Evolutionary conservation across 176 grass and related monocot genomes (phyloP).

Genomic region (Bromus sterilis): DNA sequence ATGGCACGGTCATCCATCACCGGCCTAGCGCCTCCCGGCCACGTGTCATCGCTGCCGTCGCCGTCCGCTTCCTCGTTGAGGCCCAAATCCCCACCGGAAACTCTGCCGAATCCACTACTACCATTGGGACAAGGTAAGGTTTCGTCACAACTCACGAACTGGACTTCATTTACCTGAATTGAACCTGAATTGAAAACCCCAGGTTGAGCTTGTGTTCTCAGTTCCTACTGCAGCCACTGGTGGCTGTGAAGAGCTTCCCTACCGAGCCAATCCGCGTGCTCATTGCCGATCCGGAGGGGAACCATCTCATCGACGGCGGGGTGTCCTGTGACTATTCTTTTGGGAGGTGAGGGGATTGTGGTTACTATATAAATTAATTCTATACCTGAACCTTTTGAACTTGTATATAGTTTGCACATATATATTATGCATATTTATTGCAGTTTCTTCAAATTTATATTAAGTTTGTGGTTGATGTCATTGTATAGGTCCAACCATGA

Average conservation of each 20-base stretch:
- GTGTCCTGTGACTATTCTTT: conserved; percentile 51
- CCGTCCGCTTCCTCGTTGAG: conserved; percentile 46
- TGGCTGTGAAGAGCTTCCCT: conserved; percentile 68
- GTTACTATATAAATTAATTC: too few species aligned
- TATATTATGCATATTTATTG: too few species aligned
- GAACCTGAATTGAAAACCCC: not conserved
- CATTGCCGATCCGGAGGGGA: conserved; percentile 59
- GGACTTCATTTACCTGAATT: not conserved
- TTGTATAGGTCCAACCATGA: too few species aligned
- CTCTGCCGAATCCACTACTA: conserved; percentile 48
- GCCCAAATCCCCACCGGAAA: conserved; percentile 36
- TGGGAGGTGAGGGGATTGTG: conserved; percentile 50
- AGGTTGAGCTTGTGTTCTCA: not conserved
- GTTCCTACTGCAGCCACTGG: conserved; percentile 47
- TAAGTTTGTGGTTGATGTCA: too few species aligned
- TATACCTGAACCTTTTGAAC: too few species aligned
- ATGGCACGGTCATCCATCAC: conserved; percentile 29
- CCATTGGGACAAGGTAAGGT: conserved; percentile 60
- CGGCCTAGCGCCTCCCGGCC: conserved; percentile 36
- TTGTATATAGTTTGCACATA: too few species aligned
- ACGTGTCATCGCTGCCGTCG: conserved; percentile 40
- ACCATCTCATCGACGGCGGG: conserved; percentile 62
- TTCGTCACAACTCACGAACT: not conserved
- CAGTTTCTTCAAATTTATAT: too few species aligned
- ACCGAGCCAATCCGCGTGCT: conserved; percentile 60